Conservation (phyloP, 331 rosid species). For the Rhamnella rubrinervis region DNA sequence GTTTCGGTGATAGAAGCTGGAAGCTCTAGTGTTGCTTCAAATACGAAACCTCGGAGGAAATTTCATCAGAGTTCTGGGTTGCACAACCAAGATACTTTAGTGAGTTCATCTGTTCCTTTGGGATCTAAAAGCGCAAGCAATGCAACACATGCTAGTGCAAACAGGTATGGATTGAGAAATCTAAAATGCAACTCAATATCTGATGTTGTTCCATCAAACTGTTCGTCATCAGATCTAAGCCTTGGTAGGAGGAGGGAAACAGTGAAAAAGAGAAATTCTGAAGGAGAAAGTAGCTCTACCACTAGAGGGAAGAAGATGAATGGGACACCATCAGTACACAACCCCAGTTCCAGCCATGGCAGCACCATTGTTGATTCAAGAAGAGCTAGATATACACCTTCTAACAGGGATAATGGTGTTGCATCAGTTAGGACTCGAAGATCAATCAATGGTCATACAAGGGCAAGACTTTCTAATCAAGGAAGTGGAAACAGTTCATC, state of each 20-base stretch:
- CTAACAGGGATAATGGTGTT: conserved; percentile 51
- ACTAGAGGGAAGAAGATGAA: conserved; percentile 77
- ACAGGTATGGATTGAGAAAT: conserved; percentile 74
- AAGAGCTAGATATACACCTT: conserved; percentile 53
- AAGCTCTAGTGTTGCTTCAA: conserved; percentile 62
- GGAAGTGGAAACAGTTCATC: conserved; percentile 47
- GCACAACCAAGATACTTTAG: conserved; percentile 45
- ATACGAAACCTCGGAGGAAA: conserved; percentile 49
- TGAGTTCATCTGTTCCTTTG: conserved; percentile 21
- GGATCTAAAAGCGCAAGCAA: conserved; percentile 46
- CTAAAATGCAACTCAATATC: conserved; percentile 75
- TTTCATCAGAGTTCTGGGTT: conserved; percentile 55
- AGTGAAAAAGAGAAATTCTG: conserved; percentile 63
- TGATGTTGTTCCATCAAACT: conserved; percentile 68
- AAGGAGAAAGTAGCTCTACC: conserved; percentile 83
- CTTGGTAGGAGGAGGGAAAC: conserved; percentile 51
- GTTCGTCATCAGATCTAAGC: conserved; percentile 65
- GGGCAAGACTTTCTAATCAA: conserved; percentile 60
- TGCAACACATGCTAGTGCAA: conserved; percentile 49
- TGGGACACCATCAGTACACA: conserved; percentile 52
- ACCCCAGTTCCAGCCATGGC: conserved; percentile 55
- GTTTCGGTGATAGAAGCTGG: conserved; percentile 52
- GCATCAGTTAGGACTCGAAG: conserved; percentile 64
- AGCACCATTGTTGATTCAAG: conserved; percentile 78
- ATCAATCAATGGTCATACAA: conserved; percentile 43